phyloP scores from a whole-genome alignment of 2,329 filamentous ascomycete genomes.

The Clonostachys solani region DNA sequence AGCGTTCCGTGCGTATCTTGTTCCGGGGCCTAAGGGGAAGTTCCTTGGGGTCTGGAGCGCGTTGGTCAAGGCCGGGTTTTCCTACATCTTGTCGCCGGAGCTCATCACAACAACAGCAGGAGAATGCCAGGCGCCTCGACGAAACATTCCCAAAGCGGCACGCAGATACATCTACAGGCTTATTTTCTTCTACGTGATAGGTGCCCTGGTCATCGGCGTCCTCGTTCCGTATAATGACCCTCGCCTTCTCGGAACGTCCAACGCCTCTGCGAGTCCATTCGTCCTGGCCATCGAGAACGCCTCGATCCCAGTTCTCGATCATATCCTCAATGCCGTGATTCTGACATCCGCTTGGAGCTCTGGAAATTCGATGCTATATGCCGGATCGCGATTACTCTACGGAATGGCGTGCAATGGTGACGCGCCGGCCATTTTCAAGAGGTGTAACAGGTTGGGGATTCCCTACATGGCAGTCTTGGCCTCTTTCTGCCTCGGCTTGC shows the following conservation, averaged over 20 bases:
- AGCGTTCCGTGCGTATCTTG: slow-evolving; percentile 59
- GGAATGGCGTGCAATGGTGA: slow-evolving; percentile 47
- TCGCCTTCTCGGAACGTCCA: slow-evolving; percentile 19
- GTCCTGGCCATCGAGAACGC: slow-evolving; percentile 61
- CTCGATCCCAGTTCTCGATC: slow-evolving; percentile 54
- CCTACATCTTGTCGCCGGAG: no score
- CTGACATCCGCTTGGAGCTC: slow-evolving; percentile 34
- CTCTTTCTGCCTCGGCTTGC: slow-evolving; percentile 42
- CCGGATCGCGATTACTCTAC: slow-evolving; percentile 52
- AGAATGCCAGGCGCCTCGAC: slow-evolving; percentile 40
- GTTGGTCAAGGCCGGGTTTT: no score
- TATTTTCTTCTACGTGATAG: slow-evolving; percentile 38
- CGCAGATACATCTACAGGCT: slow-evolving; percentile 52
- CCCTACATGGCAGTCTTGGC: slow-evolving; percentile 9
- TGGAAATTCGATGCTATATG: slow-evolving; percentile 55
- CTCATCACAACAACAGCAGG: slow-evolving; percentile 28
- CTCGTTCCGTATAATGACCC: slow-evolving; percentile 23
- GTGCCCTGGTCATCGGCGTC: slow-evolving; percentile 32
- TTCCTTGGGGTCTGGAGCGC: slow-evolving; percentile 58
- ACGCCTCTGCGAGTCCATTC: slow-evolving; percentile 46
- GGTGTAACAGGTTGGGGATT: slow-evolving; percentile 14
- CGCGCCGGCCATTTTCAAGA: slow-evolving; percentile 30
- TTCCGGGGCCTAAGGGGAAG: slow-evolving; percentile 54
- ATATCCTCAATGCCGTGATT: slow-evolving; percentile 62
- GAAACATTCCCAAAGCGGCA: slow-evolving; percentile 39